These are phyloP conservation scores for Euclidium syriacum DNA, from an alignment of 345 rosid genomes.

Conservation along the genomic window DNA sequence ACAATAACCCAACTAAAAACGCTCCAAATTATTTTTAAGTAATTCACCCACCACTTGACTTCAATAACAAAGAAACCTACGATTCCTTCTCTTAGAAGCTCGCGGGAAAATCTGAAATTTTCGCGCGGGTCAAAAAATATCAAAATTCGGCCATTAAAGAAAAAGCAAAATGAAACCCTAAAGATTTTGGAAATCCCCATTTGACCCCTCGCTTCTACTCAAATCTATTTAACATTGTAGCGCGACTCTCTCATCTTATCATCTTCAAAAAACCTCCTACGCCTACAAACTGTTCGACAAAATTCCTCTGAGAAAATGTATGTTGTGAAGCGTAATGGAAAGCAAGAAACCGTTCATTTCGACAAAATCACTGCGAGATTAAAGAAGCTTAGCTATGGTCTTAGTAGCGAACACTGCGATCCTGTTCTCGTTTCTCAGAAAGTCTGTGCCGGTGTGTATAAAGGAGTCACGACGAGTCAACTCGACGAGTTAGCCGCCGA, in stretches of 20 bases:
- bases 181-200: neutral
- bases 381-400: slow-evolving; percentile 92
- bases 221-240: neutral
- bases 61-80: no score
- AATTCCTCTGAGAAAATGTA: slow-evolving; percentile 53
- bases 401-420: slow-evolving; percentile 90
- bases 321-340: slow-evolving; percentile 91
- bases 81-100: neutral
- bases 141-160: neutral
- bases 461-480: slow-evolving; percentile 95
- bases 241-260: neutral
- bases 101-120: slow-evolving; percentile 31
- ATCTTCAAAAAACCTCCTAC: neutral
- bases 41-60: neutral
- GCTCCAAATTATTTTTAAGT: neutral
- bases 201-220: neutral
- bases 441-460: slow-evolving; percentile 97
- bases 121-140: neutral
- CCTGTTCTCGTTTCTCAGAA: slow-evolving; percentile 95
- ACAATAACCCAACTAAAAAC: neutral
- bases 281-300: slow-evolving; percentile 32
- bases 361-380: slow-evolving; percentile 94
- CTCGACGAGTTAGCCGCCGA: slow-evolving; percentile 98
- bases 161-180: neutral
- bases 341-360: slow-evolving; percentile 86